Percentiles rank a stretch among this genome's conserved stretches.
These are phyloP conservation scores for Paraphaeosphaeria sporulosa DNA, from an alignment of 2,329 filamentous ascomycete genomes.

Conservation along the genomic window DNA sequence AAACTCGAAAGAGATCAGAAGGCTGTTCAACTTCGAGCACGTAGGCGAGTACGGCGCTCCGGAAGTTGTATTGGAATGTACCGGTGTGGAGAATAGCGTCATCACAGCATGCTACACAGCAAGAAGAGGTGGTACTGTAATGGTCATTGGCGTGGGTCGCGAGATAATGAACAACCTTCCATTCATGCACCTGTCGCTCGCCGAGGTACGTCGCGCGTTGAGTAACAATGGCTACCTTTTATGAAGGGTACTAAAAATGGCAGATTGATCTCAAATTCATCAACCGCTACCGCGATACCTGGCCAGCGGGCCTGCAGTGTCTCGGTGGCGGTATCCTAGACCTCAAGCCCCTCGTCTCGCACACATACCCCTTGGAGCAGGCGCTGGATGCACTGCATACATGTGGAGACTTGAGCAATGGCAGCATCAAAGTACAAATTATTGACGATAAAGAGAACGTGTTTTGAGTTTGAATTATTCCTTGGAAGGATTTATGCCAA, in stretches of 20 bases:
- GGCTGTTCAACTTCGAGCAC: slow-evolving; percentile 57
- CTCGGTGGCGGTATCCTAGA: slow-evolving; percentile 67
- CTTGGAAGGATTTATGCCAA: not conserved
- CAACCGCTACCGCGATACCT: slow-evolving; percentile 74
- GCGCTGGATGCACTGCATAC: slow-evolving; percentile 66
- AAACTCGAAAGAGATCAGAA: slow-evolving; percentile 62
- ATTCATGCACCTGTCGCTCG: slow-evolving; percentile 71
- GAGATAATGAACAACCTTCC: slow-evolving; percentile 70
- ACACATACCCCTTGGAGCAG: slow-evolving; percentile 68
- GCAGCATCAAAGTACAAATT: slow-evolving; percentile 68
- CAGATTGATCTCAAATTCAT: slow-evolving; percentile 74
- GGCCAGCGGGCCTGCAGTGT: slow-evolving; percentile 70
- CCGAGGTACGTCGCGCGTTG: slow-evolving; percentile 65
- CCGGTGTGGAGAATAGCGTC: slow-evolving; percentile 70
- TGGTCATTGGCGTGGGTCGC: slow-evolving; percentile 71
- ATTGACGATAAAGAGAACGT: slow-evolving; percentile 54
- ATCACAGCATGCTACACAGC: slow-evolving; percentile 65
- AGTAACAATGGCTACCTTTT: too few relatives aligned
- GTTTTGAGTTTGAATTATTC: slow-evolving; percentile 19
- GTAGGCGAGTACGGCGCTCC: slow-evolving; percentile 64
- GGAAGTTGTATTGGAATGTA: slow-evolving; percentile 69
- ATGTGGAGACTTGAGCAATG: slow-evolving; percentile 60
- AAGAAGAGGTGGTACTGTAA: slow-evolving; percentile 65
- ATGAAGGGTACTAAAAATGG: not conserved
- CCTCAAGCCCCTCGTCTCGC: slow-evolving; percentile 68